Evolutionary conservation across 2,329 filamentous ascomycete genomes (phyloP).

Genomic region (Calonectria multiphialidica): DNA sequence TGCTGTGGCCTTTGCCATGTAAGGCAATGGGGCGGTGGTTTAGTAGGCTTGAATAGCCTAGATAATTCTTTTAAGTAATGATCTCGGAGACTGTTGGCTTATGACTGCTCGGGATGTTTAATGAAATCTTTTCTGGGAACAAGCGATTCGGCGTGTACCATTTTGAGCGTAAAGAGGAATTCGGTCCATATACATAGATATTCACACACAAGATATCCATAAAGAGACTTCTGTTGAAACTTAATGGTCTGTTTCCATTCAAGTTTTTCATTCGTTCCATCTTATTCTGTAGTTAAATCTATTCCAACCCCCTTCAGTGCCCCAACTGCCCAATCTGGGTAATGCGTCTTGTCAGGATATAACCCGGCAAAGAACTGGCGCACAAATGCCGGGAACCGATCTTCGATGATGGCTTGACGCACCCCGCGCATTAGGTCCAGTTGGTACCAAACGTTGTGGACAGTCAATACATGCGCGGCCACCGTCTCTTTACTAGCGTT

Average conservation of each 20-base stretch:
- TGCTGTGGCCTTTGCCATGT: conserved; percentile 40
- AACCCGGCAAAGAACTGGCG: conserved; percentile 81
- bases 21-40: not conserved
- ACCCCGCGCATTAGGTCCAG: conserved; percentile 83
- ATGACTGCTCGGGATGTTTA: conserved; percentile 37
- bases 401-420: conserved; percentile 83
- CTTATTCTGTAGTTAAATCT: conserved; percentile 58
- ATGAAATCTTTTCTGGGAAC: conserved; percentile 32
- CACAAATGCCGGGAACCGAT: conserved; percentile 83
- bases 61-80: conserved; percentile 15
- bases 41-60: not conserved
- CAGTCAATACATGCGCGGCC: conserved; percentile 85
- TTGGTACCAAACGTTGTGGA: conserved; percentile 97
- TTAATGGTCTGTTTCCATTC: not conserved
- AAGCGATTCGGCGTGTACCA: conserved; percentile 18
- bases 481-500: conserved; percentile 95
- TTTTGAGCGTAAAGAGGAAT: conserved; percentile 27
- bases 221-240: not conserved
- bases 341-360: conserved; percentile 73
- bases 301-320: conserved; percentile 85
- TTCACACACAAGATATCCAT: conserved; percentile 15
- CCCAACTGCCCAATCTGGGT: conserved; percentile 87
- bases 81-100: conserved; percentile 24
- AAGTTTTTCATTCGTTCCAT: conserved; percentile 8
- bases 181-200: conserved; percentile 31